phyloP scores from a whole-genome alignment of 2,329 filamentous ascomycete genomes.

The Tolypocladium paradoxum region DNA sequence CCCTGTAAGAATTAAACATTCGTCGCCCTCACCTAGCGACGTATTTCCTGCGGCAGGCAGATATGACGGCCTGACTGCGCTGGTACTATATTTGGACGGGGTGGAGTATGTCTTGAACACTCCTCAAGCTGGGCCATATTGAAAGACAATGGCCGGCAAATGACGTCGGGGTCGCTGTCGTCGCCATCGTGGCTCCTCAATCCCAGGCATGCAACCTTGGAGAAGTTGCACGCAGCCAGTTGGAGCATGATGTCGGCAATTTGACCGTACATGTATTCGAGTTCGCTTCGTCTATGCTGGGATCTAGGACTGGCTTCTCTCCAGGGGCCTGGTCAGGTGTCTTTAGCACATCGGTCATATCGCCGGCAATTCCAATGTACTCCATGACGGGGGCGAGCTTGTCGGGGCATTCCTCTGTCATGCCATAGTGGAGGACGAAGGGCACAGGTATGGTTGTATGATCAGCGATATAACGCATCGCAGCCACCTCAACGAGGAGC shows the following conservation, averaged over 20 bases:
- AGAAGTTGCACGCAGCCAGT: slow-evolving; percentile 21
- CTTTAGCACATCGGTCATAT: slow-evolving; percentile 17
- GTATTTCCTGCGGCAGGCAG: slow-evolving; percentile 26
- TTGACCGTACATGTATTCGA: slow-evolving; percentile 25
- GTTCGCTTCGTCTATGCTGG: slow-evolving; percentile 19
- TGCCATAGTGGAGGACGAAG: slow-evolving; percentile 6
- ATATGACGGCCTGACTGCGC: slow-evolving; percentile 22
- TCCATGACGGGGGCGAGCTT: slow-evolving; percentile 5
- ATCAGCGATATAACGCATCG: slow-evolving; percentile 4
- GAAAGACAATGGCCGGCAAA: no score
- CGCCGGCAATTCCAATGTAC: slow-evolving; percentile 11
- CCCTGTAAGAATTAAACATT: no score
- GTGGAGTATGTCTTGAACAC: no score
- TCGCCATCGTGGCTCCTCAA: slow-evolving; percentile 8
- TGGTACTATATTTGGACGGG: slow-evolving; percentile 26
- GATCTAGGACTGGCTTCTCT: slow-evolving; percentile 20
- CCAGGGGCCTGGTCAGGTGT: slow-evolving; percentile 11
- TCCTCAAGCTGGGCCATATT: no score
- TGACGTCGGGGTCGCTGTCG: no score
- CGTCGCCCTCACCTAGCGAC: slow-evolving; percentile 18
- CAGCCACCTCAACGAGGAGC: slow-evolving; percentile 6
- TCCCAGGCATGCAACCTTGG: slow-evolving; percentile 25
- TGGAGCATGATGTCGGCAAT: slow-evolving; percentile 31
- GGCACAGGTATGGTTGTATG: slow-evolving; percentile 5
- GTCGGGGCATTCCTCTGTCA: slow-evolving; percentile 4